Evolutionary conservation across 768 basidiomycete genomes (phyloP), one percentile per base, ranked within the genome.

Genomic region (Tylopilus plumbeoviolaceoides): DNA sequence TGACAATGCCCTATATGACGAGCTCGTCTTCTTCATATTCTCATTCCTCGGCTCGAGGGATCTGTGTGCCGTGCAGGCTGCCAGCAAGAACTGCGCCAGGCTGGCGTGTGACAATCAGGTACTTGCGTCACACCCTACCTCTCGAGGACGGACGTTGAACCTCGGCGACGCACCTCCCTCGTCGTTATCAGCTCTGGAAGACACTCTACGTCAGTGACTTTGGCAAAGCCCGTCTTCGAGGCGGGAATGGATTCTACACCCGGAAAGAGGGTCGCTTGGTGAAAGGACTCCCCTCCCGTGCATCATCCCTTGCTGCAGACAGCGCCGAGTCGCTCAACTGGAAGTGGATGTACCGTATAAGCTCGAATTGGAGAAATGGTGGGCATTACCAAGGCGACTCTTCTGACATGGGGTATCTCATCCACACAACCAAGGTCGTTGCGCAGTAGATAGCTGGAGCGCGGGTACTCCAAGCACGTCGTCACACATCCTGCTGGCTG

Each of bases 331-430:
- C 69, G 33, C 64, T 72, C 28, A 80, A 89, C 63, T 91, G 89
- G 89, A 90, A 88, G 68, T 87, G 81, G 80, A 89, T 91, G 88
- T 91, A 89, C 67, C 78, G 87, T 50, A 86, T 90, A 56, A 89
- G 86, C 59, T 82, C 82, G 15, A 91, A 91, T 59, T 91, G 89
- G 89, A 79, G 78, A 65, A 86, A 72, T 69, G 89, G 89, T 90
- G 61, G 58, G 76, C 64, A 50, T 31, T 43, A 42, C 48, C 42
- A 40, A 36, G 59, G 25, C 52, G 20, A 47, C 50, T 62, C 10
- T 35, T 53, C 31, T 31, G 51, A 31, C 43, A n/a, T 49, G 59
- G 55, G 48, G 48, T 30, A 54, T 64, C 50, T 60, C 51, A 63
- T 54, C 56, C 63, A 62, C 45, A 38, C 39, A 35, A 57, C 47